Evolutionary conservation across 345 rosid species (phyloP).

Genomic region (Balakata baccata): DNA sequence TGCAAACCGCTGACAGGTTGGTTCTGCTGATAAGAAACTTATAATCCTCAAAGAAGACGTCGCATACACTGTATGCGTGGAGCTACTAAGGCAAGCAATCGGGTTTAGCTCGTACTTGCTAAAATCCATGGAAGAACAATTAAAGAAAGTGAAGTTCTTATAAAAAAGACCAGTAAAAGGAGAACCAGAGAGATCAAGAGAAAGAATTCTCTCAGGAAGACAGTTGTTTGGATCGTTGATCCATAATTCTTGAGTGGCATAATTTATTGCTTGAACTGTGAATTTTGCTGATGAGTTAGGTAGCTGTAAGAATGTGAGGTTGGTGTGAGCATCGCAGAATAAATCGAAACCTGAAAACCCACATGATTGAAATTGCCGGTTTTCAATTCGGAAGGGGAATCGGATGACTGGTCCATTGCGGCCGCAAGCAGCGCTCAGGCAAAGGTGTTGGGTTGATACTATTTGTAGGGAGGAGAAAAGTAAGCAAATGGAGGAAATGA

Average conservation of each 20-base stretch:
- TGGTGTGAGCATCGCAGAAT: conserved; percentile 38
- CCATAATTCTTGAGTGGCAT: conserved; percentile 58
- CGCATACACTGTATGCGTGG: conserved; percentile 53
- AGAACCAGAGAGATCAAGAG: conserved; percentile 49
- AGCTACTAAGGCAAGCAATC: conserved; percentile 53
- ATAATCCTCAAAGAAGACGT: conserved; percentile 38
- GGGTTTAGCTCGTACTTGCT: conserved; percentile 38
- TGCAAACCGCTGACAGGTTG: conserved; percentile 37
- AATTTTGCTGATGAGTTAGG: conserved; percentile 44
- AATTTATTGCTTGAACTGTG: conserved; percentile 48
- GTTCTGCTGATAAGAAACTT: conserved; percentile 1
- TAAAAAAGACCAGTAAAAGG: conserved; percentile 45
- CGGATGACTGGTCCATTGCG: conserved; percentile 39
- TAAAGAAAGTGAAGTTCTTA: conserved; percentile 52
- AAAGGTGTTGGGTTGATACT: conserved; percentile 15
- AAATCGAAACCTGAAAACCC: conserved; percentile 56
- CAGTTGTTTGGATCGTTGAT: conserved; percentile 58
- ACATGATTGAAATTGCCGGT: conserved; percentile 40
- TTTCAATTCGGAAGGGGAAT: conserved; percentile 55
- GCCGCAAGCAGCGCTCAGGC: conserved; percentile 39
- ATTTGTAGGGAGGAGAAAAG: background rate
- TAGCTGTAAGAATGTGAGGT: conserved; percentile 34
- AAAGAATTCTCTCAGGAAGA: conserved; percentile 55
- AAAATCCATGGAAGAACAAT: conserved; percentile 43
- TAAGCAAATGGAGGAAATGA: conserved; percentile 2